Base-by-base conservation (phyloP, 1,139 yeast genomes). In the Protomyces gravidus region DNA sequence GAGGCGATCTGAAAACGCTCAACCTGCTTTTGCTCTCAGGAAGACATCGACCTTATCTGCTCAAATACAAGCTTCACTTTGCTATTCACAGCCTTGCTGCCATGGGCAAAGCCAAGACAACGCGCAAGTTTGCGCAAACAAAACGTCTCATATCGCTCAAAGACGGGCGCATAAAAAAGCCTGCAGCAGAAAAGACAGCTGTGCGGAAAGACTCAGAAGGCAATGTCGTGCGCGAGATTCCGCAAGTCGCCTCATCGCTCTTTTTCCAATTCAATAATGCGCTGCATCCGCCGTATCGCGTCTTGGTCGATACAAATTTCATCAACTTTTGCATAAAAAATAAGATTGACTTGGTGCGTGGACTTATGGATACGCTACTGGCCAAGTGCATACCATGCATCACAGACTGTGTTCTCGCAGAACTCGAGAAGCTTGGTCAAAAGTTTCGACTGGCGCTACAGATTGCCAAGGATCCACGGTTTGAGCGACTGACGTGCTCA, bases 371-470 rank as follows among this genome's bases (percentile, higher is more conserved):
- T 72, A 81, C 95, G 62, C 76, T 92, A 45, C 85, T 85, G 72
- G 98, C 98, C 57, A 88, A 94, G 70, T 89, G 97, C 76, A 88
- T 90, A 50, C 98, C 98, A 4, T 81, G 90, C 55, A 84, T 92
- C 50, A 92, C 98, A 1, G 98, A 92, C 73, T 92, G 98, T 76
- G 98, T 92, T 32, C 83, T 92, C 86, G 98, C 98, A 0, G 98
- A 92, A 76, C 77, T 92, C 71, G 98, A 92, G 70, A 92, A 94
- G 71, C 78, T 92, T 63, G 98, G 98, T 0, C 95, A 96, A 27
- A 89, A 85, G 70, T 92, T 87, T 72, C 79, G 97, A 70, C 92
- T 92, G 65, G 98, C 98, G 0, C 78, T 92, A 65, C 59, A 63
- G 64, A 76, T 92, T 69, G 98, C 98, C 36, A 85, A 89, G 67